Conservation (phyloP, 345 rosid genomes). For the Turritis glabra region DNA sequence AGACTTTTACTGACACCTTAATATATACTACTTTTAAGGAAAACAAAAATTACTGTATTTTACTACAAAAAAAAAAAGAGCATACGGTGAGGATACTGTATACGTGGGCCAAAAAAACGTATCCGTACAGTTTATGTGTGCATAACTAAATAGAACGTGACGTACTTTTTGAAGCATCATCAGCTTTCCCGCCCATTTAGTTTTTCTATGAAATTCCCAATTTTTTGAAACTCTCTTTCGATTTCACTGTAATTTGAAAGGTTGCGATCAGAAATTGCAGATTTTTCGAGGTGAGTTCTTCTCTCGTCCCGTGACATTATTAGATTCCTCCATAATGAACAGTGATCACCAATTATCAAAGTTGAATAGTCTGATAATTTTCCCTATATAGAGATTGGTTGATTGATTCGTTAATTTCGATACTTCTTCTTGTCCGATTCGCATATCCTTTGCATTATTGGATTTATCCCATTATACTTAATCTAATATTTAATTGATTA, state of each 20-base stretch:
- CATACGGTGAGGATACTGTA: not conserved
- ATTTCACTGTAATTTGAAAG: not conserved
- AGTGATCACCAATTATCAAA: conserved; percentile 7
- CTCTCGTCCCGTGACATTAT: conserved; percentile 16
- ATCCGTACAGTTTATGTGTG: not conserved
- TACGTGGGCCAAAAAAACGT: not conserved
- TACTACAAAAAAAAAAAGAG: too few relatives aligned
- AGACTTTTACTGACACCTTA: too few relatives aligned
- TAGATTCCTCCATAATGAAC: not conserved
- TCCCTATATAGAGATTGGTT: conserved; percentile 1
- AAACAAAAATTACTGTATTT: too few relatives aligned
- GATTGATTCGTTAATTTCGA: conserved; percentile 19
- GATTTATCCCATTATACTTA: not conserved
- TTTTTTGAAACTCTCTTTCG: not conserved
- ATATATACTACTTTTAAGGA: too few relatives aligned
- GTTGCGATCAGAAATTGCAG: conserved; percentile 5
- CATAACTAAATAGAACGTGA: not conserved
- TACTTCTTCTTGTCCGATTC: conserved; percentile 20
- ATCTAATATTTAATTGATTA: not conserved
- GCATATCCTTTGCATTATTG: conserved; percentile 13
- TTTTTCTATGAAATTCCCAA: not conserved
- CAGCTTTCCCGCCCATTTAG: not conserved
- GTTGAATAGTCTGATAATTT: not conserved
- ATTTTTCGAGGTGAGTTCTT: conserved; percentile 11
- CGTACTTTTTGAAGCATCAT: not conserved